Evolutionary conservation across 805 yeast species (phyloP).

Genomic region (Monosporozyma aquatica): DNA sequence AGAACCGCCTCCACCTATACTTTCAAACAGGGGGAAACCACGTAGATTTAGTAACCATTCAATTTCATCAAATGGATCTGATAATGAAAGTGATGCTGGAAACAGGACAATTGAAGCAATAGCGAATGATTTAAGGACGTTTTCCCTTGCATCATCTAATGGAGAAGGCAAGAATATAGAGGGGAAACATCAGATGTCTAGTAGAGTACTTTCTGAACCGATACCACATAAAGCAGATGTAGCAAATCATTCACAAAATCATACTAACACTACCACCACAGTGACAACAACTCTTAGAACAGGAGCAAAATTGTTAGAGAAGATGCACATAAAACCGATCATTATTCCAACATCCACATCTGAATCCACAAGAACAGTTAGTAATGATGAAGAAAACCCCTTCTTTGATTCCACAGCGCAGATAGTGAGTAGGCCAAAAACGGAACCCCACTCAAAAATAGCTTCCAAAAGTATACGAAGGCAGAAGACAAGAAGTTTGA

Average conservation of each 20-base stretch:
- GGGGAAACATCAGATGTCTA: background rate
- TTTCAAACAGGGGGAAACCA: background rate
- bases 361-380: conserved; percentile 1
- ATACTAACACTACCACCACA: background rate
- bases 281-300: conserved; percentile 12
- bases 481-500: conserved; percentile 8
- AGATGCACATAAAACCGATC: conserved; percentile 35
- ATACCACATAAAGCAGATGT: background rate
- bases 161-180: background rate
- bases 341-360: background rate
- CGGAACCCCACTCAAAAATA: background rate
- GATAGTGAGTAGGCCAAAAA: background rate
- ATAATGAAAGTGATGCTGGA: conserved; percentile 11
- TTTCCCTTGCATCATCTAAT: conserved; percentile 7
- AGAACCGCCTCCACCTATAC: conserved; percentile 6
- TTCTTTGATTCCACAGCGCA: conserved; percentile 7
- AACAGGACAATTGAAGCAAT: conserved; percentile 12
- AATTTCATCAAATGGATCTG: conserved; percentile 15
- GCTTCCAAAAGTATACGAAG: background rate
- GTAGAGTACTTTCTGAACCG: too few relatives aligned
- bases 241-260: background rate
- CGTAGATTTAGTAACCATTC: conserved; percentile 2
- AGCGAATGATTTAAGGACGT: conserved; percentile 7
- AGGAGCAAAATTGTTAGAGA: conserved; percentile 34
- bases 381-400: conserved; percentile 16